Evolutionary conservation across 1,139 yeast species (phyloP).

Genomic region (Hanseniaspora sp.): DNA sequence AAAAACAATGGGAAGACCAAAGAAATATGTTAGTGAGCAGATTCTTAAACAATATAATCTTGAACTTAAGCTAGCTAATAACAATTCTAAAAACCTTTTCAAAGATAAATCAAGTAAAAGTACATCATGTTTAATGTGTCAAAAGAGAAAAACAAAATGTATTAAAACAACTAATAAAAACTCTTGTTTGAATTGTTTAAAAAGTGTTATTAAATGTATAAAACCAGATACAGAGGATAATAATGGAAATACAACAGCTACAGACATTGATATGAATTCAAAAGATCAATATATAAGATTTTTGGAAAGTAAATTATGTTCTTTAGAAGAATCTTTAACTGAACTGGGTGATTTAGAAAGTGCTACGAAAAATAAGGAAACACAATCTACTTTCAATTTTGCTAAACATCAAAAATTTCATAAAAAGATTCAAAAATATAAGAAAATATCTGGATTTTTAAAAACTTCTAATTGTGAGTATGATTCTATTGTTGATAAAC

Average conservation of each 20-base stretch:
- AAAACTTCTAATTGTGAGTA: slow-evolving; percentile 21
- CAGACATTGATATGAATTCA: slow-evolving; percentile 14
- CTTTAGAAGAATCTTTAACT: slow-evolving; percentile 34
- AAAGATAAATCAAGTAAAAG: slow-evolving; percentile 40
- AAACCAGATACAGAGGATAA: slow-evolving; percentile 36
- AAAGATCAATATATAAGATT: slow-evolving; percentile 44
- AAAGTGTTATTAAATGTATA: slow-evolving; percentile 45
- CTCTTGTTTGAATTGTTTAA: slow-evolving; percentile 49
- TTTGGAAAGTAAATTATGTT: slow-evolving; percentile 41
- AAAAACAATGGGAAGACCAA: slow-evolving; percentile 31
- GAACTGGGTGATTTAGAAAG: slow-evolving; percentile 16
- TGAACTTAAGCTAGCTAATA: slow-evolving; percentile 29
- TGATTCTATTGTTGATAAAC: slow-evolving; percentile 15
- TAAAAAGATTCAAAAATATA: slow-evolving; percentile 32
- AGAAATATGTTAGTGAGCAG: slow-evolving; percentile 28
- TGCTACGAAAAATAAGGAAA: slow-evolving; percentile 20
- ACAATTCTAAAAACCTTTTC: slow-evolving; percentile 23
- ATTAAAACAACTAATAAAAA: slow-evolving; percentile 43
- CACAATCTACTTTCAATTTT: slow-evolving; percentile 23
- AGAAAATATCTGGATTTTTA: slow-evolving; percentile 34
- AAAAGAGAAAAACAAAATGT: slow-evolving; percentile 45
- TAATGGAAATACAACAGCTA: not conserved
- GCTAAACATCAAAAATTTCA: slow-evolving; percentile 25
- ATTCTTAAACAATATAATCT: slow-evolving; percentile 28
- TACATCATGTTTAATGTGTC: slow-evolving; percentile 42